These are phyloP conservation scores for Elsinoe batatas DNA, from an alignment of 2,329 filamentous ascomycete species.

Conservation along the genomic window DNA sequence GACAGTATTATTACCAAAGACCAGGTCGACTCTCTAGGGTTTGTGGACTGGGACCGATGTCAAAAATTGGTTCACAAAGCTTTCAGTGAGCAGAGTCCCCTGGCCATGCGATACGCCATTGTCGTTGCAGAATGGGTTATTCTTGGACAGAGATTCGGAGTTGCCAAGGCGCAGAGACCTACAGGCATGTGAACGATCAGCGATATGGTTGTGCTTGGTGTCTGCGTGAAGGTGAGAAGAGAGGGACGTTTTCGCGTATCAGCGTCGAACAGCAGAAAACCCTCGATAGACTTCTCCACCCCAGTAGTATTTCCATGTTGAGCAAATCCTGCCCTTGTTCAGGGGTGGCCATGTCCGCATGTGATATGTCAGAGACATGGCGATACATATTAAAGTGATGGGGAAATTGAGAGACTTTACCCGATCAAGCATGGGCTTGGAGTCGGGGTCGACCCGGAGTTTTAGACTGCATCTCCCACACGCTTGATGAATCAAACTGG, in stretches of 20 bases:
- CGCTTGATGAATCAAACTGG: background rate
- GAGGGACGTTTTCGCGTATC: background rate
- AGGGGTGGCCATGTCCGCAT: too few species aligned
- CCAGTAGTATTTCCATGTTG: too few species aligned
- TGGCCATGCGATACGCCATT: constrained; percentile 31
- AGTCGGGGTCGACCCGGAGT: background rate
- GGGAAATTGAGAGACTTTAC: background rate
- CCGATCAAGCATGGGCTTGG: background rate
- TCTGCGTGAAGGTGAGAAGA: background rate
- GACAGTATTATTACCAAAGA: constrained; percentile 22
- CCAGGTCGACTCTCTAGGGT: constrained; percentile 23
- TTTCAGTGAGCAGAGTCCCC: constrained; percentile 27
- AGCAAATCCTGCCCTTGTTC: too few species aligned
- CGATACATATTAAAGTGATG: background rate
- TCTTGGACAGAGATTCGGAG: constrained; percentile 34
- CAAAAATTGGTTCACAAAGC: constrained; percentile 29
- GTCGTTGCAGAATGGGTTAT: constrained; percentile 37
- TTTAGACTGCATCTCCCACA: background rate
- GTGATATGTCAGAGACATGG: background rate
- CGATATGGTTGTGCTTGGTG: background rate
- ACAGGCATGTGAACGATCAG: constrained; percentile 6
- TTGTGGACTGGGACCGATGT: constrained; percentile 20
- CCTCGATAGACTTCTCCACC: too few species aligned
- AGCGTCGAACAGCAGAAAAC: background rate
- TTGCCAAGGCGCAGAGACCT: constrained; percentile 26